These are phyloP conservation scores for Apophysomyces variabilis DNA, from an alignment of 371 early-diverging fungal species.

Conservation along the genomic window DNA sequence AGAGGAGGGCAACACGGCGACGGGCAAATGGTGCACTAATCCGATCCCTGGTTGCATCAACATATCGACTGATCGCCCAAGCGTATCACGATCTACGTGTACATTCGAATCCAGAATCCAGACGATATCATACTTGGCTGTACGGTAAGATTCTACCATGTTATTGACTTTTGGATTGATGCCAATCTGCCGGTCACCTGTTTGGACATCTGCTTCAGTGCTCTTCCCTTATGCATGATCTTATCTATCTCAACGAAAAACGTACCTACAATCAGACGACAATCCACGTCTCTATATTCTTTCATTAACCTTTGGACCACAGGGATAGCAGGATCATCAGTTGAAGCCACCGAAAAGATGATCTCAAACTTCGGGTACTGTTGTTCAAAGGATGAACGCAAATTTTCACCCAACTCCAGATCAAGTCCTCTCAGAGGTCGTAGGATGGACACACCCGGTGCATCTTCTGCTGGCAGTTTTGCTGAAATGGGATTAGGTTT, in stretches of 20 bases:
- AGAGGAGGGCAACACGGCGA: conserved; percentile 72
- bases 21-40: conserved; percentile 91
- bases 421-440: conserved; percentile 94
- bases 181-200: conserved; percentile 72
- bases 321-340: conserved; percentile 75
- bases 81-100: conserved; percentile 71
- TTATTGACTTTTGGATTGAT: conserved; percentile 97
- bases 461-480: conserved; percentile 41
- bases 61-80: conserved; percentile 80
- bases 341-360: conserved; percentile 83
- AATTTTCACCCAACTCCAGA: conserved; percentile 74
- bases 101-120: conserved; percentile 96
- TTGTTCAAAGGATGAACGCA: conserved; percentile 82
- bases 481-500: conserved; percentile 55
- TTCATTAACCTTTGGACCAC: conserved; percentile 73
- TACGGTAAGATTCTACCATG: conserved; percentile 79
- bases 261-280: conserved; percentile 60
- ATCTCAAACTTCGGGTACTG: conserved; percentile 85
- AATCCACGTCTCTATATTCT: conserved; percentile 72
- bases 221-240: not conserved
- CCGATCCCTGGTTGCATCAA: conserved; percentile 79
- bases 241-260: not conserved
- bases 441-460: conserved; percentile 81
- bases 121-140: conserved; percentile 84
- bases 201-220: not conserved